Percentiles rank a stretch among this genome's conserved stretches.
phyloP scores from a whole-genome alignment of 2,329 filamentous ascomycete species.

The Botrytis medusae region DNA sequence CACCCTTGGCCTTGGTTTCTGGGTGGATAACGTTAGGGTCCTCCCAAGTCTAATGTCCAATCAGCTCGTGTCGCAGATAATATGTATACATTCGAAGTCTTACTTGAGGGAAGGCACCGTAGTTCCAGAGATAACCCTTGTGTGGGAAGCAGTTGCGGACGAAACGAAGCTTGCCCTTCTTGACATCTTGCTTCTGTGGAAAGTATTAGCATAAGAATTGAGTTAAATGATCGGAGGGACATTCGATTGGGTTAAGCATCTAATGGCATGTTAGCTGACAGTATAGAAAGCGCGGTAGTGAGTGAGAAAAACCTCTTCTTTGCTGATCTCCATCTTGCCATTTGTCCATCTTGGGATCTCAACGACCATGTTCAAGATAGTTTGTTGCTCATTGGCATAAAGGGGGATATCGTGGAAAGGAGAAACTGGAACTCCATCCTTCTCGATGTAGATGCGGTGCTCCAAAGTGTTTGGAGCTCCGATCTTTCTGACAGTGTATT shows the following conservation, averaged over 20 bases:
- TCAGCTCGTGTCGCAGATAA: slow-evolving; percentile 24
- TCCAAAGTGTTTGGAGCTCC: slow-evolving; percentile 89
- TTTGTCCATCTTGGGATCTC: slow-evolving; percentile 99
- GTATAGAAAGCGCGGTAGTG: slow-evolving; percentile 48
- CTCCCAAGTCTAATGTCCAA: slow-evolving; percentile 79
- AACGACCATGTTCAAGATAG: slow-evolving; percentile 97
- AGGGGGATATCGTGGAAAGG: slow-evolving; percentile 99
- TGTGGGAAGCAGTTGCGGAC: slow-evolving; percentile 99
- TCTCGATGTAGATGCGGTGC: slow-evolving; percentile 96
- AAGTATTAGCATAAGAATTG: slow-evolving; percentile 12
- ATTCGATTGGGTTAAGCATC: slow-evolving; percentile 24
- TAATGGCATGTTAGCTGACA: slow-evolving; percentile 10
- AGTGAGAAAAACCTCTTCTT: slow-evolving; percentile 69
- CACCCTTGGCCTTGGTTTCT: slow-evolving; percentile 99
- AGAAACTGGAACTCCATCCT: slow-evolving; percentile 90
- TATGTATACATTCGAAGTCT: slow-evolving; percentile 34
- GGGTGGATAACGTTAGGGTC: slow-evolving; percentile 95
- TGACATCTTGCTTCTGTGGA: slow-evolving; percentile 81
- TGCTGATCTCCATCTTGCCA: slow-evolving; percentile 84
- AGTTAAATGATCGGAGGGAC: neutral
- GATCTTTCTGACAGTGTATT: slow-evolving; percentile 81
- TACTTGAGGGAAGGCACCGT: slow-evolving; percentile 98
- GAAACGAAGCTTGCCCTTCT: slow-evolving; percentile 99
- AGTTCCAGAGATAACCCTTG: slow-evolving; percentile 99
- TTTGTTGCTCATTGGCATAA: slow-evolving; percentile 95